Percentiles rank a stretch among this genome's conserved stretches.
Evolutionary conservation across 768 basidiomycete species (phyloP).

Genomic region (Kwoniella mangroviensis): DNA sequence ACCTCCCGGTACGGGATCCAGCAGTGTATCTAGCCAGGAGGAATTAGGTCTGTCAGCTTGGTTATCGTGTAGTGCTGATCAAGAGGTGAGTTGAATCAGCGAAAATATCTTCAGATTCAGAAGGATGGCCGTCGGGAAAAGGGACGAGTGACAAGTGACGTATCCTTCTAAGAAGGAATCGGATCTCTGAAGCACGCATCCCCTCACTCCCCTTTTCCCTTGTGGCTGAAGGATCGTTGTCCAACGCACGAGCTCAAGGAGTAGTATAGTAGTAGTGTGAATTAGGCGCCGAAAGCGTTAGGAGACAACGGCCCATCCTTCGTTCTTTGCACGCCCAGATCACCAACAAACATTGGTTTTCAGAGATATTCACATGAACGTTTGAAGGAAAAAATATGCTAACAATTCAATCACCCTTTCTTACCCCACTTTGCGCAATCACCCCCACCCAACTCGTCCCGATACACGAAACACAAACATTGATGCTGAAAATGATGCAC

Average conservation of each 20-base stretch:
- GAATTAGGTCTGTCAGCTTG: conserved; percentile 25
- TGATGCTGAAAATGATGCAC: background rate
- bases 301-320: no score
- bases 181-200: background rate
- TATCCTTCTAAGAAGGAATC: background rate
- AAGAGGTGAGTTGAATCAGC: conserved; percentile 12
- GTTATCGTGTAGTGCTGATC: conserved; percentile 25
- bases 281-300: no score
- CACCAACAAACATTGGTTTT: no score
- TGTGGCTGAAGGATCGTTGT: background rate
- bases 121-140: background rate
- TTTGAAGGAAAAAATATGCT: background rate
- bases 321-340: no score
- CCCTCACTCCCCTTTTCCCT: background rate
- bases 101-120: no score
- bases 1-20: conserved; percentile 16
- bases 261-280: no score
- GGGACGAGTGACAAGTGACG: background rate
- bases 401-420: background rate
- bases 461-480: background rate
- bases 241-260: no score
- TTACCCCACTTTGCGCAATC: background rate
- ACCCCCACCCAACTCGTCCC: background rate
- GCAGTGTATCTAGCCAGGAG: conserved; percentile 17
- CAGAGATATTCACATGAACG: no score